These are phyloP conservation scores for Panus rudis DNA, from an alignment of 768 basidiomycete genomes.

Conservation along the genomic window DNA sequence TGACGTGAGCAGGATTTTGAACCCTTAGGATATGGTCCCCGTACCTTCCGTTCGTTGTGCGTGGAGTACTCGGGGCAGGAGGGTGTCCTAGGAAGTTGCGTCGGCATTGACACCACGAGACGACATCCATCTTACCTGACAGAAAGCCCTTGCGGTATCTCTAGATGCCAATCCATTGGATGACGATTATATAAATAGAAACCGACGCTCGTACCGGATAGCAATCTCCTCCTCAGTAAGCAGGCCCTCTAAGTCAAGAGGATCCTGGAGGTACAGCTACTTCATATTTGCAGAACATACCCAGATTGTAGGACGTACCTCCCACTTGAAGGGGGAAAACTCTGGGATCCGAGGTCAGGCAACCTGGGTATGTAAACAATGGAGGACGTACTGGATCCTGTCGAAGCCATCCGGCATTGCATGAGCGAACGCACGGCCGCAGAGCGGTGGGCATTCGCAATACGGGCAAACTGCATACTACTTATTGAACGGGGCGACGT, in stretches of 20 bases:
- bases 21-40: constrained; percentile 5
- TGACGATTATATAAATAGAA: neutral
- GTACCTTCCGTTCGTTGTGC: constrained; percentile 84
- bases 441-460: too few species aligned
- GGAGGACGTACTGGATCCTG: too few species aligned
- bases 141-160: constrained; percentile 73
- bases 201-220: constrained; percentile 52
- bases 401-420: too few species aligned
- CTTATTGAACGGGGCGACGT: too few species aligned
- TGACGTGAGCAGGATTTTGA: neutral
- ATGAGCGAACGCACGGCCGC: too few species aligned
- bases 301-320: constrained; percentile 16
- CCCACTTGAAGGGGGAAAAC: constrained; percentile 22
- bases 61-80: constrained; percentile 82
- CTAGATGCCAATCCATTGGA: constrained; percentile 30
- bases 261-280: constrained; percentile 50
- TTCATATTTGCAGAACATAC: neutral
- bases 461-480: too few species aligned
- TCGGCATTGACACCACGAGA: neutral
- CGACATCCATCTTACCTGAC: constrained; percentile 46
- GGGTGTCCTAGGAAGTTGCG: constrained; percentile 51
- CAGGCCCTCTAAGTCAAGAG: constrained; percentile 69
- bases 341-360: too few species aligned
- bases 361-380: too few species aligned
- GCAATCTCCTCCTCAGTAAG: constrained; percentile 87